Conservation (phyloP, 2,329 filamentous ascomycete genomes). For the Botrytis elliptica region DNA sequence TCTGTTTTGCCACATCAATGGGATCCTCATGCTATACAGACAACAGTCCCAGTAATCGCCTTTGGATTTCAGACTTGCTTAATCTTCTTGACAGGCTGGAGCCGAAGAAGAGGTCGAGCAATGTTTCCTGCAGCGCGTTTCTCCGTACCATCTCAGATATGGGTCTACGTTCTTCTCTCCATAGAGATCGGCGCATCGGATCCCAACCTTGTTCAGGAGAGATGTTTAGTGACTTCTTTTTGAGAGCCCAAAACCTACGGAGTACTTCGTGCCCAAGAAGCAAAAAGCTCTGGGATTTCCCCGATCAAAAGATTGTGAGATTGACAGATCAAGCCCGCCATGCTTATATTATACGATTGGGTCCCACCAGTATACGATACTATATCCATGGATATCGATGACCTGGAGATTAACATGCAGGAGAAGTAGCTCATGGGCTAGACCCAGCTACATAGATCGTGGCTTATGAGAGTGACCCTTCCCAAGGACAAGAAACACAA, state of each 20-base stretch:
- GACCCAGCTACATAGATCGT: not conserved
- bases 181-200: not conserved
- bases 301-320: not conserved
- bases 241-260: not conserved
- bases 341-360: not conserved
- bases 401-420: too few relatives aligned
- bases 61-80: not conserved
- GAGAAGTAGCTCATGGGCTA: not conserved
- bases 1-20: not conserved
- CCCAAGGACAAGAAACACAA: not conserved
- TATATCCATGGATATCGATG: not conserved
- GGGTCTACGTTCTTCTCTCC: not conserved
- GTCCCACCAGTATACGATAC: not conserved
- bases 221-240: not conserved
- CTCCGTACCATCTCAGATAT: not conserved
- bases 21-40: not conserved
- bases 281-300: not conserved
- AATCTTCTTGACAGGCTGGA: too few relatives aligned
- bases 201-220: not conserved
- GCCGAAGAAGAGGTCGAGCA: not conserved
- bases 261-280: not conserved
- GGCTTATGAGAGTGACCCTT: not conserved
- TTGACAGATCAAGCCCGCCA: not conserved
- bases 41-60: not conserved
- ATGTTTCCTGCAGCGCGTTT: not conserved